These are phyloP conservation scores for Hawksworthiomyces lignivorus DNA, from an alignment of 2,329 filamentous ascomycete genomes.

Conservation along the genomic window DNA sequence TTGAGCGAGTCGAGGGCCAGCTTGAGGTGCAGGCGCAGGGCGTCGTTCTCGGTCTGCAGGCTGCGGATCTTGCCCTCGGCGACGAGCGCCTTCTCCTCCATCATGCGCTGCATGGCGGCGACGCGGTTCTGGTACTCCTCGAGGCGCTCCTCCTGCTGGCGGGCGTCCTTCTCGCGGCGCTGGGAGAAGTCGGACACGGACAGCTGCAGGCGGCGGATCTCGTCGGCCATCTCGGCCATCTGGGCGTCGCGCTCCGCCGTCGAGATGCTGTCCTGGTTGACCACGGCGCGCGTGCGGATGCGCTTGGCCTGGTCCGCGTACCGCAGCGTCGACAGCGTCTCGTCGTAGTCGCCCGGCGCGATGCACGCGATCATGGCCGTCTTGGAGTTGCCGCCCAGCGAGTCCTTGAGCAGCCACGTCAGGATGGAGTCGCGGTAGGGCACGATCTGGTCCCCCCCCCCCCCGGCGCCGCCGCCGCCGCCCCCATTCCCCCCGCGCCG, in stretches of 20 bases:
- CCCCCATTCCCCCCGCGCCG: conserved; percentile 25
- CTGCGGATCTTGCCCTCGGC: conserved; percentile 90
- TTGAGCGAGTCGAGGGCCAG: conserved; percentile 79
- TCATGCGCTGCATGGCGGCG: conserved; percentile 80
- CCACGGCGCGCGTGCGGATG: conserved; percentile 86
- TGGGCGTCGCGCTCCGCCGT: conserved; percentile 91
- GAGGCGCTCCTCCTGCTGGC: conserved; percentile 64
- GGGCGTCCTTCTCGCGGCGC: conserved; percentile 65
- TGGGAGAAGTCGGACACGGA: conserved; percentile 57
- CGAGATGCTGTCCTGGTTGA: conserved; percentile 93
- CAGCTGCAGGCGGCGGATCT: conserved; percentile 79
- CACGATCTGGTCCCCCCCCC: conserved; percentile 66
- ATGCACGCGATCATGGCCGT: conserved; percentile 99
- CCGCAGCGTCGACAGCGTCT: conserved; percentile 89
- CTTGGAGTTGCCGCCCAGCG: conserved; percentile 91
- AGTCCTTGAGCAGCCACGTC: conserved; percentile 88
- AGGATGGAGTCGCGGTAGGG: conserved; percentile 87
- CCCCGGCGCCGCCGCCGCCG: conserved; percentile 31
- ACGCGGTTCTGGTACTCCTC: conserved; percentile 95
- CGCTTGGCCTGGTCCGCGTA: conserved; percentile 98
- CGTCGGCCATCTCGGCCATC: conserved; percentile 89
- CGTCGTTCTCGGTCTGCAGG: conserved; percentile 83
- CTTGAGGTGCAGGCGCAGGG: conserved; percentile 76
- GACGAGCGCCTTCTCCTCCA: conserved; percentile 89
- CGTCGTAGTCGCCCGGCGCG: conserved; percentile 89